A percentile compares a stretch with the other conserved stretches of the same genome.
Conservation (phyloP, 495 filamentous ascomycete species). For the Podospora pseudoanserina region DNA sequence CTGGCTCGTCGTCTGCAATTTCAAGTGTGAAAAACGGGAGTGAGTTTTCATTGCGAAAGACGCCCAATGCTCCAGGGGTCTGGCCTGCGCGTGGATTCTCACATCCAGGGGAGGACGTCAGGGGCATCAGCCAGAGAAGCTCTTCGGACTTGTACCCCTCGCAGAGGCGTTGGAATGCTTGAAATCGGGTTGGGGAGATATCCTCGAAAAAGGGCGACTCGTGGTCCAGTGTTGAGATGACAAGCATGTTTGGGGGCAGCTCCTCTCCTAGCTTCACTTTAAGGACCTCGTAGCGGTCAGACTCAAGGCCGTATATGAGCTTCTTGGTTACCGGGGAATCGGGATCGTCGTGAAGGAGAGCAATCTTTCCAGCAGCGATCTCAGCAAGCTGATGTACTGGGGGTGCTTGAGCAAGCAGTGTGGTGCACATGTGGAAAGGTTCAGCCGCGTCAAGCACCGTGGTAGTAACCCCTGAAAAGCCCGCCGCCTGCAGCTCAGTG, state of each 20-base stretch:
- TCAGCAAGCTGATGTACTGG: background rate
- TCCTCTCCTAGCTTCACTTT: background rate
- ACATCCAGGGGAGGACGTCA: constrained; percentile 29
- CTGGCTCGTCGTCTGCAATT: background rate
- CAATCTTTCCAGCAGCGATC: background rate
- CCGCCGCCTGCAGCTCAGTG: constrained; percentile 31
- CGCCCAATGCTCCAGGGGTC: constrained; percentile 24
- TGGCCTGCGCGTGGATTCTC: constrained; percentile 27
- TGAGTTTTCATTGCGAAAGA: constrained; percentile 23
- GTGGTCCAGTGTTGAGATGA: constrained; percentile 35
- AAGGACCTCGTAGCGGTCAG: background rate
- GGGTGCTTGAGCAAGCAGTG: constrained; percentile 15
- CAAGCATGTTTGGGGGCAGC: constrained; percentile 15
- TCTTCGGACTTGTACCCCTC: constrained; percentile 12
- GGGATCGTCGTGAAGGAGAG: constrained; percentile 9
- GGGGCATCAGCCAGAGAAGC: constrained; percentile 35
- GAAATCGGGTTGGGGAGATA: constrained; percentile 21
- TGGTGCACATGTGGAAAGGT: constrained; percentile 9
- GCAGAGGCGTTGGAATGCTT: constrained; percentile 24
- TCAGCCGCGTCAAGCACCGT: constrained; percentile 22
- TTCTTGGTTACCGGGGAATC: background rate
- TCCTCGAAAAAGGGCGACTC: constrained; percentile 34
- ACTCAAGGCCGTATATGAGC: background rate
- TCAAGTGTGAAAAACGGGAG: constrained; percentile 26
- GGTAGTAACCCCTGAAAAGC: constrained; percentile 47